These are phyloP conservation scores for Brassica balearica DNA, from an alignment of 441 rosid species.

Conservation along the genomic window DNA sequence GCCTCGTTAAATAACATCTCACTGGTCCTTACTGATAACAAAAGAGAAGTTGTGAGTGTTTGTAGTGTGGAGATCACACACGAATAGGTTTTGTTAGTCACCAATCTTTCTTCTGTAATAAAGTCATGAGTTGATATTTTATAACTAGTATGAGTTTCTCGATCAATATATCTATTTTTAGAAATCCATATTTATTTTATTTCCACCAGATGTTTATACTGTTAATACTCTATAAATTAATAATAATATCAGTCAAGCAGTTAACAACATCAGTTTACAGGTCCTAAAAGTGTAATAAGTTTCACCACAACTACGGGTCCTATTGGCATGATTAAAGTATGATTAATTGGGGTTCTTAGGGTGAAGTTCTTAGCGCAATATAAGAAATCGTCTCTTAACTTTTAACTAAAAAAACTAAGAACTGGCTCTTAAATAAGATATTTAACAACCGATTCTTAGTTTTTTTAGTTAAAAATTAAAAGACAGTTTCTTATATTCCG, in stretches of 20 bases:
- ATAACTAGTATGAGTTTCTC: background rate
- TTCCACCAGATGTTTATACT: background rate
- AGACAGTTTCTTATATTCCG: no score
- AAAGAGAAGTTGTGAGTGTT: background rate
- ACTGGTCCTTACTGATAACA: background rate
- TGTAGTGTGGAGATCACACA: slow-evolving; percentile 16
- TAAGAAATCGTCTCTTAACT: no score
- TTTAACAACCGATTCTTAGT: no score
- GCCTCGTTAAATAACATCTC: background rate
- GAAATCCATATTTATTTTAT: background rate
- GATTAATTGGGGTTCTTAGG: no score
- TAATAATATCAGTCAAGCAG: background rate
- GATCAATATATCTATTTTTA: background rate
- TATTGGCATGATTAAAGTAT: no score
- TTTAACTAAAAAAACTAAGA: no score
- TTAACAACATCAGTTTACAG: no score
- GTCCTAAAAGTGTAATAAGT: no score
- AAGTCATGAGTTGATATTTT: background rate
- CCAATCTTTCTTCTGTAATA: background rate
- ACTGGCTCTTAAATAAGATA: no score
- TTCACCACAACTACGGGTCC: no score
- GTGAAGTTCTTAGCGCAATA: no score
- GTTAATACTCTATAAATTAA: background rate
- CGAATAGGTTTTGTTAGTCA: background rate
- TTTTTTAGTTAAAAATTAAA: no score